Conservation (phyloP, 2,329 filamentous ascomycete genomes). For the Thelonectria olida region DNA sequence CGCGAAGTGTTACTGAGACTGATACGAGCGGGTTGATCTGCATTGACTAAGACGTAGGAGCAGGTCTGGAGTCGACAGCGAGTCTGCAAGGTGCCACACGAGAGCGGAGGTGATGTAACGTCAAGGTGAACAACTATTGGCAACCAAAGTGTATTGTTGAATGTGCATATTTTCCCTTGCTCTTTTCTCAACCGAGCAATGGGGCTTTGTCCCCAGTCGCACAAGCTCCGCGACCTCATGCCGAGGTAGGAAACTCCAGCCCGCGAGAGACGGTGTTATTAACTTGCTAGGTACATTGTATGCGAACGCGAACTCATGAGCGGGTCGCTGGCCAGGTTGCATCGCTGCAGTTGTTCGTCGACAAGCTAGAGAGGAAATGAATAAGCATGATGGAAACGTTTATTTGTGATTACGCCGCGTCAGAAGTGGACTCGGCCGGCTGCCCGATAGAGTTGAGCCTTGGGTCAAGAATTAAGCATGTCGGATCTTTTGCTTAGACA, state of each 20-base stretch:
- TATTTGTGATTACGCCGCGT: slow-evolving; percentile 15
- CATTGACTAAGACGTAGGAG: neutral
- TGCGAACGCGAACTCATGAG: neutral
- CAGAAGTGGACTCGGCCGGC: slow-evolving; percentile 24
- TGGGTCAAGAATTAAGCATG: slow-evolving; percentile 36
- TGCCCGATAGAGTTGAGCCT: slow-evolving; percentile 26
- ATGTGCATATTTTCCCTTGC: neutral
- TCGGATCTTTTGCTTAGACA: slow-evolving; percentile 18
- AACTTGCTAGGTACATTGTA: too few relatives aligned
- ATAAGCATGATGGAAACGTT: slow-evolving; percentile 11
- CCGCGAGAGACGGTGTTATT: too few relatives aligned
- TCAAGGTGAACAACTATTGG: too few relatives aligned
- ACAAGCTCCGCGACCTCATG: neutral
- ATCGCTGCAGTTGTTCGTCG: neutral
- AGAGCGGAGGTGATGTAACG: too few relatives aligned
- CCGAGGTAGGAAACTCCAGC: neutral
- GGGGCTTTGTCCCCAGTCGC: neutral
- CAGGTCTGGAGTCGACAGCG: too few relatives aligned
- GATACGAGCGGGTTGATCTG: neutral
- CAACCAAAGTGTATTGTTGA: neutral
- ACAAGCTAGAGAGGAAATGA: slow-evolving; percentile 5
- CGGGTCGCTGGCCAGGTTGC: slow-evolving; percentile 2
- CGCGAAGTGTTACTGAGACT: neutral
- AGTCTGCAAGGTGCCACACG: too few relatives aligned
- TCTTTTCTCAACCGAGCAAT: neutral